Conservation (phyloP, 257 asterid genomes). For the Ligustrum vulgare region DNA sequence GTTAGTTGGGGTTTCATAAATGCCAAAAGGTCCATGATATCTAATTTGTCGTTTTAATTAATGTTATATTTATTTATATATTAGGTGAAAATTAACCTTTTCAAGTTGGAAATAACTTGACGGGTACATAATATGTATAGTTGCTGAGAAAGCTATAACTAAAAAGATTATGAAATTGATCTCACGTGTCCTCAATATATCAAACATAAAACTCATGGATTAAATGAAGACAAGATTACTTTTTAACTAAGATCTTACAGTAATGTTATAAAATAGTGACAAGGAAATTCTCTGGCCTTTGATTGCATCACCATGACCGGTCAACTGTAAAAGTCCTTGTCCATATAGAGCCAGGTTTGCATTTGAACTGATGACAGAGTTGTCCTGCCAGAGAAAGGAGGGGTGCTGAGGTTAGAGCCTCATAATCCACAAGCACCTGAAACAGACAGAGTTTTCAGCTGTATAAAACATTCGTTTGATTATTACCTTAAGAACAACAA, state of each 20-base stretch:
- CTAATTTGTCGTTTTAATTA: neutral
- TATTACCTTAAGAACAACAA: constrained; percentile 85
- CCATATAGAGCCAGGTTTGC: constrained; percentile 86
- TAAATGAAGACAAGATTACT: constrained; percentile 10
- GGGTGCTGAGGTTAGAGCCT: constrained; percentile 17
- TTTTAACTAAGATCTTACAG: constrained; percentile 56
- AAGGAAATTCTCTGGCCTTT: constrained; percentile 87
- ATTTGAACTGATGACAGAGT: constrained; percentile 86
- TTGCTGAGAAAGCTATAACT: neutral
- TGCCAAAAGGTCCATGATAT: constrained; percentile 16
- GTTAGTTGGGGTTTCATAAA: neutral
- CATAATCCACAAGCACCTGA: constrained; percentile 9
- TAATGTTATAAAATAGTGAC: constrained; percentile 83
- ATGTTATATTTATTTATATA: neutral
- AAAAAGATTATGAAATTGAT: neutral
- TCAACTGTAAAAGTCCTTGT: constrained; percentile 77
- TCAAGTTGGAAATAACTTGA: neutral
- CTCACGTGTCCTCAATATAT: constrained; percentile 13
- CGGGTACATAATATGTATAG: neutral
- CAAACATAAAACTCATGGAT: constrained; percentile 9
- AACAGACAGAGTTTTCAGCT: constrained; percentile 18
- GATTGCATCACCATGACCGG: constrained; percentile 90
- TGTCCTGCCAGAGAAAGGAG: constrained; percentile 55
- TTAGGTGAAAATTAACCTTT: neutral
- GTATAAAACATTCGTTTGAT: constrained; percentile 14